Percentiles rank a stretch among this genome's conserved stretches.
Conservation (phyloP, 2,329 filamentous ascomycete species). For the Stylonectria norvegica region DNA sequence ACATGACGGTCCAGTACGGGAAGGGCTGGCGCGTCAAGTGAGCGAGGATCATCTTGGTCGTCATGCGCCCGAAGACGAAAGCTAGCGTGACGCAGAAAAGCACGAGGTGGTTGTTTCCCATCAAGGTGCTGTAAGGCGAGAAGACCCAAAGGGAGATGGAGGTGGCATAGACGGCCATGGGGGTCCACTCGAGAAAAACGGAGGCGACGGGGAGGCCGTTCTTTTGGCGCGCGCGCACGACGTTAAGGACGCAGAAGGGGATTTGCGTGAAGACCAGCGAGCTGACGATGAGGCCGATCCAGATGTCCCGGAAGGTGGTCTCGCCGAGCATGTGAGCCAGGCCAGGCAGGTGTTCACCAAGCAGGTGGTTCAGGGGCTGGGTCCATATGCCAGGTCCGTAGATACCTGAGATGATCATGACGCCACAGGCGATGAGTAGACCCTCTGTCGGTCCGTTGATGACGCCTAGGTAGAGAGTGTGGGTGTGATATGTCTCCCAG, state of each 20-base stretch:
- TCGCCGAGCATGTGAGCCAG: slow-evolving; percentile 61
- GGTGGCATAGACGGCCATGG: slow-evolving; percentile 77
- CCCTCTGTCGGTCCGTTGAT: slow-evolving; percentile 98
- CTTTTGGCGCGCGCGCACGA: slow-evolving; percentile 69
- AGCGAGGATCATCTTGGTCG: slow-evolving; percentile 97
- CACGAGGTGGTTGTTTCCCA: slow-evolving; percentile 79
- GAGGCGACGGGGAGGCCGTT: slow-evolving; percentile 73
- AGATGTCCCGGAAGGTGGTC: slow-evolving; percentile 79
- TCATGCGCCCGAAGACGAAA: slow-evolving; percentile 98
- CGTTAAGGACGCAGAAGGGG: slow-evolving; percentile 86
- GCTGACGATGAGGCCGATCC: slow-evolving; percentile 68
- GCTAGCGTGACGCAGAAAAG: slow-evolving; percentile 91
- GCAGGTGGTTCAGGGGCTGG: slow-evolving; percentile 64
- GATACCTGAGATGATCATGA: slow-evolving; percentile 85
- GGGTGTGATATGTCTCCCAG: slow-evolving; percentile 99
- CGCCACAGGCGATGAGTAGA: slow-evolving; percentile 76
- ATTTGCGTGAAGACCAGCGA: slow-evolving; percentile 72
- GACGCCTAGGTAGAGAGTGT: slow-evolving; percentile 91
- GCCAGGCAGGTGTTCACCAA: slow-evolving; percentile 54
- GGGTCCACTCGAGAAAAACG: slow-evolving; percentile 90
- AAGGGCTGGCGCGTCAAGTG: slow-evolving; percentile 92
- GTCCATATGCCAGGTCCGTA: slow-evolving; percentile 89
- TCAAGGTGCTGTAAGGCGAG: slow-evolving; percentile 79
- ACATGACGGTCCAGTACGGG: slow-evolving; percentile 92
- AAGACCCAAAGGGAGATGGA: slow-evolving; percentile 81